A percentile compares a stretch with the other conserved stretches of the same genome.
phyloP scores from a whole-genome alignment of 2,329 filamentous ascomycete genomes.

The Periconia sp. region DNA sequence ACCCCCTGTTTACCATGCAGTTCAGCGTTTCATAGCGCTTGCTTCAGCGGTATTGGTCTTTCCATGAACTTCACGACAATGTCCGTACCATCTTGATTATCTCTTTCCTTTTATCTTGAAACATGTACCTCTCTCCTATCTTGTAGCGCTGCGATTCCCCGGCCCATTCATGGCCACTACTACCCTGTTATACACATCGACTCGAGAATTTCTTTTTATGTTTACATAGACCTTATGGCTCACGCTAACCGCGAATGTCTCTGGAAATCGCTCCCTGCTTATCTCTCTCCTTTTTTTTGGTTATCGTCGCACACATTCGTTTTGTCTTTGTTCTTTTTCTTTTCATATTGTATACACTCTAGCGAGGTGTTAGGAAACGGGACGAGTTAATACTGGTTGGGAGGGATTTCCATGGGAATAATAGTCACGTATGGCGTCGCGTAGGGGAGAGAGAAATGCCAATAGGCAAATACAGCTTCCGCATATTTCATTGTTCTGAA shows the following conservation, averaged over 20 bases:
- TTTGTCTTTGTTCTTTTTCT: background rate
- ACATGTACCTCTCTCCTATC: conserved; percentile 14
- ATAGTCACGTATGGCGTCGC: too few species aligned
- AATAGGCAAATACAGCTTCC: too few species aligned
- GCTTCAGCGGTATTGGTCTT: background rate
- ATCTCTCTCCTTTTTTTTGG: background rate
- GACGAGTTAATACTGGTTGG: background rate
- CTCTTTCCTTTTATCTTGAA: conserved; percentile 20
- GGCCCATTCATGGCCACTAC: conserved; percentile 13
- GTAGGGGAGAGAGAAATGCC: too few species aligned
- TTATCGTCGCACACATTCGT: background rate
- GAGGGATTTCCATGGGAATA: background rate
- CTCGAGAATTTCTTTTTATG: background rate
- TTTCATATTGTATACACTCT: background rate
- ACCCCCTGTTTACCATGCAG: background rate
- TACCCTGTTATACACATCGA: background rate
- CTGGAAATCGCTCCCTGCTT: conserved; percentile 1
- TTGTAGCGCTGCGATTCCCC: conserved; percentile 19
- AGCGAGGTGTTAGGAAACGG: background rate
- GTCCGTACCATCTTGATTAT: background rate
- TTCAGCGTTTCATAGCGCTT: background rate
- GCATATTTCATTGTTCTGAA: too few species aligned
- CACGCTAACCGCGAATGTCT: conserved; percentile 19
- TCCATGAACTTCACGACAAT: background rate
- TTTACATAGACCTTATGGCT: conserved; percentile 33